Evolutionary conservation across 768 basidiomycete genomes (phyloP).

Genomic region (Asterophora lycoperdoides): DNA sequence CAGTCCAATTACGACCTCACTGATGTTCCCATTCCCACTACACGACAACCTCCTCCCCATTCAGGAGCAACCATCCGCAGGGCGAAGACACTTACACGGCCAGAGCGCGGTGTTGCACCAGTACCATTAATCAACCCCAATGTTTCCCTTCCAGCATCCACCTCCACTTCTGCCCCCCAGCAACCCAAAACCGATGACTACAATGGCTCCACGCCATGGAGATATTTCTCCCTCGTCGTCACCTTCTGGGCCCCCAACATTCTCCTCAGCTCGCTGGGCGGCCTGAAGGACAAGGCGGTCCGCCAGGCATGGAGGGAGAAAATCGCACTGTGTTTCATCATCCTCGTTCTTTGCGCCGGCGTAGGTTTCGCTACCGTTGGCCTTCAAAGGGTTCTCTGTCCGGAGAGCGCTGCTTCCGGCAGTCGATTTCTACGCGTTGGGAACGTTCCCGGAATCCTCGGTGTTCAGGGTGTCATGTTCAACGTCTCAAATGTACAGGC

Average conservation of each 20-base stretch:
- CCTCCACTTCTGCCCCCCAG: conserved; percentile 29
- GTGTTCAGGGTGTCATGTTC: conserved; percentile 72
- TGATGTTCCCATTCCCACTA: conserved; percentile 69
- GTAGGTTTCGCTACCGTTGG: conserved; percentile 95
- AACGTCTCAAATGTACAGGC: conserved; percentile 60
- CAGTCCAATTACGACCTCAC: conserved; percentile 45
- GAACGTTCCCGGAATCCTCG: conserved; percentile 56
- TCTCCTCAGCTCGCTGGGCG: conserved; percentile 68
- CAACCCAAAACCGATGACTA: conserved; percentile 31
- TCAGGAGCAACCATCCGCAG: conserved; percentile 66
- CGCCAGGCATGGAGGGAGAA: conserved; percentile 98
- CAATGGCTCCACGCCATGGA: conserved; percentile 64
- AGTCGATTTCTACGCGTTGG: conserved; percentile 53
- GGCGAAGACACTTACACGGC: conserved; percentile 94
- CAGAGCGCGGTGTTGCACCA: conserved; percentile 91
- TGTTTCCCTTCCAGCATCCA: conserved; percentile 34
- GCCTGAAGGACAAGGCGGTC: conserved; percentile 72
- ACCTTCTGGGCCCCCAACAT: conserved; percentile 91
- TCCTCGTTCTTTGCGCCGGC: conserved; percentile 65
- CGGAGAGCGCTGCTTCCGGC: conserved; percentile 43
- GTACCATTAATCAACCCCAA: conserved; percentile 91
- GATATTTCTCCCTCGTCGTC: conserved; percentile 68
- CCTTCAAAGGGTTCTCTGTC: conserved; percentile 89
- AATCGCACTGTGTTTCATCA: conserved; percentile 87
- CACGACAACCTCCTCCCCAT: conserved; percentile 48